These are phyloP conservation scores for Zoysia matrella DNA, from an alignment of 202 grass and related monocot genomes.

Conservation along the genomic window DNA sequence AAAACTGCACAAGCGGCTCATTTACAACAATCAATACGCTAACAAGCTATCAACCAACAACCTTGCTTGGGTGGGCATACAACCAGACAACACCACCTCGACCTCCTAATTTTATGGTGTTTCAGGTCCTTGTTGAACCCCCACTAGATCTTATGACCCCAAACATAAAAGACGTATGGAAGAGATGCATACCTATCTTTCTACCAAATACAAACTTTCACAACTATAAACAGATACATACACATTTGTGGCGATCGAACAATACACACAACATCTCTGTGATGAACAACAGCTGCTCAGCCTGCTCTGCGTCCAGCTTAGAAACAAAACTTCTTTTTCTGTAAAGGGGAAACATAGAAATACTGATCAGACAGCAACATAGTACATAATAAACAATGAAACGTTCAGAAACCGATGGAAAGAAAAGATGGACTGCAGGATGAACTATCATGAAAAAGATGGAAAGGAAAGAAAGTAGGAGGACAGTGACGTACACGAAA, in stretches of 20 bases:
- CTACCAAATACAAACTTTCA: slow-evolving; percentile 8
- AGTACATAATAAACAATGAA: slow-evolving; percentile 1
- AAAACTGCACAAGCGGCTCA: background rate
- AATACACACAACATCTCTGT: slow-evolving; percentile 24
- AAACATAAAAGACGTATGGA: background rate
- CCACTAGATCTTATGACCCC: background rate
- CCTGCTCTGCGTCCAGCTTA: slow-evolving; percentile 23
- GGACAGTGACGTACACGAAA: slow-evolving; percentile 68
- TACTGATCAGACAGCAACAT: background rate
- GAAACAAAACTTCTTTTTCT: slow-evolving; percentile 68
- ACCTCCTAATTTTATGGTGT: background rate
- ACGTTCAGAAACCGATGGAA: background rate
- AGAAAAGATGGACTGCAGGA: no score
- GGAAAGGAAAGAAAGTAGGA: background rate
- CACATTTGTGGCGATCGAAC: slow-evolving; percentile 7
- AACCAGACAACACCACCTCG: background rate
- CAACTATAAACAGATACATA: background rate
- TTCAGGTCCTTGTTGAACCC: no score
- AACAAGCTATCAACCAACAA: background rate
- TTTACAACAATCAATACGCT: background rate
- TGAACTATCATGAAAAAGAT: slow-evolving; percentile 6
- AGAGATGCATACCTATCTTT: background rate
- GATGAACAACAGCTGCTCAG: background rate
- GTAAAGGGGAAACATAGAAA: slow-evolving; percentile 20
- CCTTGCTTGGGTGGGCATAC: background rate